phyloP scores from a whole-genome alignment of 106 monocot species.

The Narthecium ossifragum region DNA sequence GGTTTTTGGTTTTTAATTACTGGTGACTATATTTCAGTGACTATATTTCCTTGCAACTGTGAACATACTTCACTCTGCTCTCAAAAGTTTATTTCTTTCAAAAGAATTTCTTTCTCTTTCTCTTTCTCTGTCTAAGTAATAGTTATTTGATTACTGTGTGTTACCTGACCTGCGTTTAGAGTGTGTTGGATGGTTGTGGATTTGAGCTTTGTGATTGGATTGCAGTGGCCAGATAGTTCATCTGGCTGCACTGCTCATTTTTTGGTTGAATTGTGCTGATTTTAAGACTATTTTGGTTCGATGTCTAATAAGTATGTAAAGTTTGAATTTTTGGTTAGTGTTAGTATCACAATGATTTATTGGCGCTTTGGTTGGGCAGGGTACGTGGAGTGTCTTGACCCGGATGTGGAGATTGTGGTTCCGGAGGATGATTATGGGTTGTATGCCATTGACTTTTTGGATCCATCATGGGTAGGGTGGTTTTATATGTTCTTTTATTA shows the following conservation, averaged over 20 bases:
- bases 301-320: no score
- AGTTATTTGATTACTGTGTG: no score
- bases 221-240: no score
- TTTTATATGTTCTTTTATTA: no score
- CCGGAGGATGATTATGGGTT: conserved; percentile 83
- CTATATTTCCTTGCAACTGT: no score
- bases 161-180: no score
- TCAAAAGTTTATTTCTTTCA: no score
- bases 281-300: neutral
- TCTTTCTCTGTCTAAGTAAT: neutral
- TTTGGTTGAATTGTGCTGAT: neutral
- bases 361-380: conserved; percentile 33
- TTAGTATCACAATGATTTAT: neutral
- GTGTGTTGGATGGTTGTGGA: neutral
- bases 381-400: conserved; percentile 53
- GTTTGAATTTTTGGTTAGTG: neutral
- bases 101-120: neutral
- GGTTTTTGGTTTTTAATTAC: no score
- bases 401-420: conserved; percentile 57
- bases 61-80: no score
- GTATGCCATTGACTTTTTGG: conserved; percentile 76
- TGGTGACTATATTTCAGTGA: no score
- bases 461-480: conserved; percentile 69
- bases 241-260: neutral
- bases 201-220: neutral